These are phyloP conservation scores for Phyllosticta citriasiana DNA, from an alignment of 2,329 filamentous ascomycete genomes.

Conservation along the genomic window DNA sequence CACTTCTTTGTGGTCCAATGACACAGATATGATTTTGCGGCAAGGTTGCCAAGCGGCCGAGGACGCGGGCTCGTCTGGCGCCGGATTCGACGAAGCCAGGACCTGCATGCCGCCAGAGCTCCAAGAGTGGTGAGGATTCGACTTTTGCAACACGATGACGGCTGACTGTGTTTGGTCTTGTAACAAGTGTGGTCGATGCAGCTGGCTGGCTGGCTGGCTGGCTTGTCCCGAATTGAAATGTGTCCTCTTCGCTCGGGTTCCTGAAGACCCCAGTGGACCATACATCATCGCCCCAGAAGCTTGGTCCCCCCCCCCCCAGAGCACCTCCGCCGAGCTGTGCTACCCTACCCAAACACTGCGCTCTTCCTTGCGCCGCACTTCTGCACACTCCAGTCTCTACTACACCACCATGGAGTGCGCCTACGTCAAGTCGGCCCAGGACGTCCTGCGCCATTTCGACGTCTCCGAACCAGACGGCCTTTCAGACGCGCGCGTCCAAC, in stretches of 20 bases:
- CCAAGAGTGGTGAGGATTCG: background rate
- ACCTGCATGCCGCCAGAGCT: background rate
- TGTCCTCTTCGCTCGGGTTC: background rate
- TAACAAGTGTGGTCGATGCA: background rate
- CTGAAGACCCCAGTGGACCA: background rate
- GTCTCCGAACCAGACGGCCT: slow-evolving; percentile 43
- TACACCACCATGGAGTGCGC: slow-evolving; percentile 41
- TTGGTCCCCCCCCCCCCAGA: slow-evolving; percentile 7
- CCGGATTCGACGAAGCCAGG: background rate
- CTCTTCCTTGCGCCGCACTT: background rate
- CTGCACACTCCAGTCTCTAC: background rate
- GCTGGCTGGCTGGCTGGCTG: background rate
- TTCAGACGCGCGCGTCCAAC: slow-evolving; percentile 38
- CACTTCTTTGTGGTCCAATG: background rate
- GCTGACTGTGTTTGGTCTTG: background rate
- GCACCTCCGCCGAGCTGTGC: slow-evolving; percentile 7
- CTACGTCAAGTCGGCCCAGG: slow-evolving; percentile 38
- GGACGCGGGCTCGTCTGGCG: background rate
- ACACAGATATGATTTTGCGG: background rate
- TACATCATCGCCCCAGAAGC: slow-evolving; percentile 10
- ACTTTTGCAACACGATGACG: background rate
- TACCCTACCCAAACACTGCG: background rate
- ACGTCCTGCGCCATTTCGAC: slow-evolving; percentile 43
- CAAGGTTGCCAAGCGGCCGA: background rate
- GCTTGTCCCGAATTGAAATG: background rate